Evolutionary conservation across 2,329 filamentous ascomycete genomes (phyloP).

Genomic region (Botrytis cinerea): DNA sequence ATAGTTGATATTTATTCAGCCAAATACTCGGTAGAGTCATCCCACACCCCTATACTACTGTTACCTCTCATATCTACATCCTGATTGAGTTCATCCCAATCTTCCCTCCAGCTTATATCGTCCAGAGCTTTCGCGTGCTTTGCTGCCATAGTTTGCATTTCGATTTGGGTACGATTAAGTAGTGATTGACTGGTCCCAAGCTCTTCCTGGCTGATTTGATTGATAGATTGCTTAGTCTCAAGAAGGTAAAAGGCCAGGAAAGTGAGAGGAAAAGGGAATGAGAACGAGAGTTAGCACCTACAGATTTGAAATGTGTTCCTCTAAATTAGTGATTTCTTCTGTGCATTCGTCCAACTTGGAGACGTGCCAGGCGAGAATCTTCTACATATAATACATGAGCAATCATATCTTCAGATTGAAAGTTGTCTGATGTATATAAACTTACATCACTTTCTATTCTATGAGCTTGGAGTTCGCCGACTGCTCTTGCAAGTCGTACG

Average conservation of each 20-base stretch:
- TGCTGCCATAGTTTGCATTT: constrained; percentile 63
- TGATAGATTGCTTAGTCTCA: constrained; percentile 4
- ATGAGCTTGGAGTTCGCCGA: constrained; percentile 54
- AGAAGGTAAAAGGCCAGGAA: constrained; percentile 26
- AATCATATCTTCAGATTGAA: neutral
- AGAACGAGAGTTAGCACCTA: constrained; percentile 42
- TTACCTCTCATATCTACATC: constrained; percentile 28
- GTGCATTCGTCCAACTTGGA: constrained; percentile 59
- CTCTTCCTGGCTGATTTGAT: constrained; percentile 53
- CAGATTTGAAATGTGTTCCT: constrained; percentile 60
- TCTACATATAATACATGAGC: constrained; percentile 43
- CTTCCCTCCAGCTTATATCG: constrained; percentile 57
- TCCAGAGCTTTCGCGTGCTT: constrained; percentile 53
- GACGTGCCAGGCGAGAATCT: constrained; percentile 63
- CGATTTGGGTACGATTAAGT: constrained; percentile 61
- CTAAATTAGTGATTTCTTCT: constrained; percentile 60
- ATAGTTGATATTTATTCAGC: constrained; percentile 1
- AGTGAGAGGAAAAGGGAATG: constrained; percentile 30
- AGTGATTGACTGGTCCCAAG: constrained; percentile 60
- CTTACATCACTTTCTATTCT: constrained; percentile 62
- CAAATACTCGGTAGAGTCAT: neutral
- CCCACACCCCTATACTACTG: constrained; percentile 17
- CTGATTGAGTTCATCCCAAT: constrained; percentile 56
- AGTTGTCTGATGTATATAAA: constrained; percentile 5
- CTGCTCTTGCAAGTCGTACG: constrained; percentile 51